These are phyloP conservation scores for Chaetomium sp. DNA, from an alignment of 2,329 filamentous ascomycete genomes.

Conservation along the genomic window DNA sequence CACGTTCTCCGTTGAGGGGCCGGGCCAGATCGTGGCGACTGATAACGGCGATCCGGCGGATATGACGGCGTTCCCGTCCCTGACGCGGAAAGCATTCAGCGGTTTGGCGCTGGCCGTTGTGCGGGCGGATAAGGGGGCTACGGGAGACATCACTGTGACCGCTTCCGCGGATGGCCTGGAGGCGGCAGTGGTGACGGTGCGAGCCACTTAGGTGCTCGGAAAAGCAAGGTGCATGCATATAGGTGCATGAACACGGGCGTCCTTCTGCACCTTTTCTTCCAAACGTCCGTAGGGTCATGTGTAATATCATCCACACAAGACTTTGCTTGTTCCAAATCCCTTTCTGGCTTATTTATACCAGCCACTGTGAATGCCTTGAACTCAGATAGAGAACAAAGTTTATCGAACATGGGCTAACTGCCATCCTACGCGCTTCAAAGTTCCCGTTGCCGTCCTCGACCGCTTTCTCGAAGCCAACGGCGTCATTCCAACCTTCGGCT, in stretches of 20 bases:
- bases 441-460: constrained; percentile 10
- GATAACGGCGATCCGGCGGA: constrained; percentile 48
- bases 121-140: constrained; percentile 34
- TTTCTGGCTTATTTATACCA: neutral
- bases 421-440: constrained; percentile 4
- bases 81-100: constrained; percentile 45
- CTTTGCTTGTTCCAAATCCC: neutral
- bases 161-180: constrained; percentile 2
- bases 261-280: neutral
- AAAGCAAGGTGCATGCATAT: too few relatives aligned
- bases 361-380: neutral
- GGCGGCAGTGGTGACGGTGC: neutral
- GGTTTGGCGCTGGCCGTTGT: constrained; percentile 48
- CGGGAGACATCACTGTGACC: constrained; percentile 31
- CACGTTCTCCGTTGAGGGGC: constrained; percentile 48
- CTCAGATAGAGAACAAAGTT: neutral
- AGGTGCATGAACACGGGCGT: neutral
- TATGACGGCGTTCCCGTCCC: constrained; percentile 46
- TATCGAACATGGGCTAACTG: neutral
- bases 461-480: constrained; percentile 4
- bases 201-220: neutral
- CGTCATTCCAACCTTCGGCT: neutral
- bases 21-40: constrained; percentile 51
- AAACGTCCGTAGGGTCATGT: neutral
- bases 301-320: neutral